Percentiles rank a stretch among this genome's conserved stretches.
These are phyloP conservation scores for Diaporthe sp. DNA, from an alignment of 2,329 filamentous ascomycete genomes.

Conservation along the genomic window DNA sequence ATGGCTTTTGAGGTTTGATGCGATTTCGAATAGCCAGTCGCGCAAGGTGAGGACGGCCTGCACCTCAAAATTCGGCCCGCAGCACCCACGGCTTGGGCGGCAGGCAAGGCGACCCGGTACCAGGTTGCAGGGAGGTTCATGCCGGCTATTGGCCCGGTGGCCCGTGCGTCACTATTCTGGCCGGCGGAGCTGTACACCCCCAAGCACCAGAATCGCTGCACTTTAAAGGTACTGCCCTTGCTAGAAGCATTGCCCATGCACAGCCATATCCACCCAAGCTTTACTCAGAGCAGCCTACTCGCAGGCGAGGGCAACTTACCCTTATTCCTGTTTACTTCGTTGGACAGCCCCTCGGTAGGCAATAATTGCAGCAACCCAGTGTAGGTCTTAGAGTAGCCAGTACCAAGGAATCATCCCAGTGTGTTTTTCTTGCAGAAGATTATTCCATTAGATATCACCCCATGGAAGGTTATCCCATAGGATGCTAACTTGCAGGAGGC, in stretches of 20 bases:
- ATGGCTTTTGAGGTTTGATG: constrained; percentile 24
- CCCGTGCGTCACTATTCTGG: background rate
- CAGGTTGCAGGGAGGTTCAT: background rate
- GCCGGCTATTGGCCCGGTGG: background rate
- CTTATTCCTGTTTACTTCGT: background rate
- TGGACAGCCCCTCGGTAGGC: background rate
- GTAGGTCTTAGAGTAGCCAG: background rate
- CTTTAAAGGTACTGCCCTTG: background rate
- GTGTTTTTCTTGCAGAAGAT: background rate
- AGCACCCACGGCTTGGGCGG: constrained; percentile 10
- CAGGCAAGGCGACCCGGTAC: constrained; percentile 30
- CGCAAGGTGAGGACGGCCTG: background rate
- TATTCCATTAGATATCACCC: background rate
- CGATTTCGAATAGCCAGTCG: background rate
- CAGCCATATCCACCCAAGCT: background rate
- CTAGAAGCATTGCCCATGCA: background rate
- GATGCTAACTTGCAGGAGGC: too few relatives aligned
- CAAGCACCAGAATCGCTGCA: too few relatives aligned
- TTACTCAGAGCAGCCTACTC: background rate
- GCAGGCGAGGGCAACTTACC: background rate
- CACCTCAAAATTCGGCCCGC: constrained; percentile 38
- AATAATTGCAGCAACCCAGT: background rate
- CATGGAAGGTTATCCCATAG: background rate
- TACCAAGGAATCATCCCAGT: too few relatives aligned
- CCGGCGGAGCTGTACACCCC: background rate